Percentiles rank a stretch among this genome's conserved stretches.
These are phyloP conservation scores for Hevea brasiliensis DNA, from an alignment of 345 rosid genomes.

Conservation along the genomic window DNA sequence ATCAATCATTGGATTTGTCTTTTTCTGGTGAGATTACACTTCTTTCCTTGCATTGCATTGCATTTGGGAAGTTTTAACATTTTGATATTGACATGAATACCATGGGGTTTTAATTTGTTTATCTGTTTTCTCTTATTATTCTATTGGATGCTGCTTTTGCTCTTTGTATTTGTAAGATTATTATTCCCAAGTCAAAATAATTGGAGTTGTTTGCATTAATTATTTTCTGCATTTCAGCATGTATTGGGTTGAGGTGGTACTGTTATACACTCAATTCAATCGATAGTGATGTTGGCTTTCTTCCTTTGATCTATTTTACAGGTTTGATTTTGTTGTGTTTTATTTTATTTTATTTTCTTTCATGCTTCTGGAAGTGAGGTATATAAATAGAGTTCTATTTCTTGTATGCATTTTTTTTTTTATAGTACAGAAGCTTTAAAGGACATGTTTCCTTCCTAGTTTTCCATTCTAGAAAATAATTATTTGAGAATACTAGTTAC, in stretches of 20 bases:
- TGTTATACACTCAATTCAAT: no score
- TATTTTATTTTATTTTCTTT: no score
- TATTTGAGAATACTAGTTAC: not conserved
- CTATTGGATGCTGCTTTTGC: no score
- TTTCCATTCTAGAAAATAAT: not conserved
- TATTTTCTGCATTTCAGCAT: no score
- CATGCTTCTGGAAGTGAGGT: not conserved
- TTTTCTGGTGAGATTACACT: constrained; percentile 54
- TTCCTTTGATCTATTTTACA: not conserved
- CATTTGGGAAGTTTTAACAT: not conserved
- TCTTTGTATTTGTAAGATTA: no score
- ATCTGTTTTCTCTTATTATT: not conserved
- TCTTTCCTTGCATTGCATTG: not conserved
- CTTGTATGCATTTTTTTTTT: not conserved
- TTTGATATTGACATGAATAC: not conserved
- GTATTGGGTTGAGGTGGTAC: no score
- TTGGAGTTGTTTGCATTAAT: no score
- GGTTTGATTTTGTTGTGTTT: no score
- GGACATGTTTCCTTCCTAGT: not conserved
- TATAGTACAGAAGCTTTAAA: not conserved
- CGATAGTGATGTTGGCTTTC: no score
- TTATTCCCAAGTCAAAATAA: no score
- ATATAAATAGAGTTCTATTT: not conserved
- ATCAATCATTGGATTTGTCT: constrained; percentile 74
- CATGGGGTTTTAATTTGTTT: not conserved